These are phyloP conservation scores for Lodderomyces orthopsilosis DNA, from an alignment of 1,139 yeast species.

Conservation along the genomic window DNA sequence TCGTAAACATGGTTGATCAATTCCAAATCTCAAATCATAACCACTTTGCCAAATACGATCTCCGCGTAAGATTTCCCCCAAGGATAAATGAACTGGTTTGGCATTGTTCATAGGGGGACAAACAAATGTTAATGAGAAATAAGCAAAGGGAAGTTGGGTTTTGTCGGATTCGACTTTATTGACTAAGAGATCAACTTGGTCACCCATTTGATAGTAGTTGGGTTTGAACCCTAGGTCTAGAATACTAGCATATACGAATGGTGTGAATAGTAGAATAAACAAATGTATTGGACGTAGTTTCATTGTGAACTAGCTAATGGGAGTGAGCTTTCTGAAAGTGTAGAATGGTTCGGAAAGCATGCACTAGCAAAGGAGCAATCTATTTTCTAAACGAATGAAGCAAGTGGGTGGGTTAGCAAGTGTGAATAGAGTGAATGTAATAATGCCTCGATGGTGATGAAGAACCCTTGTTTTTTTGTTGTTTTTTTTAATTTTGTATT, in stretches of 20 bases:
- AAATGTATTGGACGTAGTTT: neutral
- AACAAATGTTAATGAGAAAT: conserved; percentile 74
- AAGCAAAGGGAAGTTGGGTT: conserved; percentile 76
- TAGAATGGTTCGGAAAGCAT: neutral
- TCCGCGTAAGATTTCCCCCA: conserved; percentile 79
- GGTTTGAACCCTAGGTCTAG: conserved; percentile 15
- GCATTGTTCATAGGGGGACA: conserved; percentile 63
- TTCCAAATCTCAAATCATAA: conserved; percentile 57
- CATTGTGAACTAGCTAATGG: neutral
- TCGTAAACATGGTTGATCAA: conserved; percentile 62
- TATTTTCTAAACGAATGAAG: neutral
- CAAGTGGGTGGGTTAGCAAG: neutral
- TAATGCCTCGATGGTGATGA: too few species aligned
- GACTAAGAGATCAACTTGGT: conserved; percentile 65
- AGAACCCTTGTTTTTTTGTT: neutral
- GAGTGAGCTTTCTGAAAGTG: neutral
- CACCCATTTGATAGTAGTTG: conserved; percentile 45
- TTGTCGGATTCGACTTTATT: conserved; percentile 77
- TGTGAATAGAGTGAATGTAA: too few species aligned
- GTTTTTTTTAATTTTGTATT: neutral
- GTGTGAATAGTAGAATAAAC: conserved; percentile 1
- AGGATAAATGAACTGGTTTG: conserved; percentile 62
- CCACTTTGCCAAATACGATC: conserved; percentile 78
- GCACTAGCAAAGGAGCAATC: neutral
- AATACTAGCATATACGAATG: neutral